Evolutionary conservation across 345 rosid genomes (phyloP).

Genomic region (Melastoma malabathricum): DNA sequence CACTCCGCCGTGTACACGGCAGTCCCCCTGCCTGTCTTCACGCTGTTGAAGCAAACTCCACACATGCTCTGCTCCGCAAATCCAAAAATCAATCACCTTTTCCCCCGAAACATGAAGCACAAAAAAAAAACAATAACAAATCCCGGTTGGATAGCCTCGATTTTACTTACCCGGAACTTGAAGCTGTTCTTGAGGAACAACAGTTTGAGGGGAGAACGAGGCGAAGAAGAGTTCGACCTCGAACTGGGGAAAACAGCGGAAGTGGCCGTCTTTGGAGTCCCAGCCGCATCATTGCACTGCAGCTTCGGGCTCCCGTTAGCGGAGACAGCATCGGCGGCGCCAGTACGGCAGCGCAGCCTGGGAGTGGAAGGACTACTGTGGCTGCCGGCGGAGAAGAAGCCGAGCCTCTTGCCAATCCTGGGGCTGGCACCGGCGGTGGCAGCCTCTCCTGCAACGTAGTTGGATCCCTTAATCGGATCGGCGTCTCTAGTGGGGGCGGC

Average conservation of each 20-base stretch:
- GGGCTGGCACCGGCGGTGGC: constrained; percentile 32
- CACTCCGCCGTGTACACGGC: constrained; percentile 89
- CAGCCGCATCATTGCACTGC: constrained; percentile 2
- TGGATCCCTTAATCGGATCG: constrained; percentile 8
- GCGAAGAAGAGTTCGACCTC: constrained; percentile 49
- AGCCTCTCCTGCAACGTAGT: no score
- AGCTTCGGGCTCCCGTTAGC: constrained; percentile 1
- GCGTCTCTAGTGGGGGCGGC: constrained; percentile 55
- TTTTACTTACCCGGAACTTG: constrained; percentile 53
- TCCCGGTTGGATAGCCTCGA: no score
- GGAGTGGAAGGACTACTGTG: constrained; percentile 44
- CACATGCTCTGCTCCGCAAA: constrained; percentile 42
- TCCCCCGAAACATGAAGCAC: not conserved
- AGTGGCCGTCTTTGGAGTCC: no score
- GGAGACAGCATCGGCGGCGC: not conserved
- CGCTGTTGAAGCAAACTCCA: constrained; percentile 61
- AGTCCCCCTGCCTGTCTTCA: constrained; percentile 66
- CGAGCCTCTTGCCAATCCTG: constrained; percentile 38
- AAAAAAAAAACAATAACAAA: not conserved
- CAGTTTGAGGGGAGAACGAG: constrained; percentile 65
- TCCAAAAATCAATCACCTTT: not conserved
- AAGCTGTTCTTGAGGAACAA: constrained; percentile 70
- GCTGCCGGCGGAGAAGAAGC: constrained; percentile 24
- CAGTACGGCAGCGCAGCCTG: constrained; percentile 23
- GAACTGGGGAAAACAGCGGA: no score